These are phyloP conservation scores for Trichoderma harzianum DNA, from an alignment of 2,329 filamentous ascomycete genomes.

Conservation along the genomic window DNA sequence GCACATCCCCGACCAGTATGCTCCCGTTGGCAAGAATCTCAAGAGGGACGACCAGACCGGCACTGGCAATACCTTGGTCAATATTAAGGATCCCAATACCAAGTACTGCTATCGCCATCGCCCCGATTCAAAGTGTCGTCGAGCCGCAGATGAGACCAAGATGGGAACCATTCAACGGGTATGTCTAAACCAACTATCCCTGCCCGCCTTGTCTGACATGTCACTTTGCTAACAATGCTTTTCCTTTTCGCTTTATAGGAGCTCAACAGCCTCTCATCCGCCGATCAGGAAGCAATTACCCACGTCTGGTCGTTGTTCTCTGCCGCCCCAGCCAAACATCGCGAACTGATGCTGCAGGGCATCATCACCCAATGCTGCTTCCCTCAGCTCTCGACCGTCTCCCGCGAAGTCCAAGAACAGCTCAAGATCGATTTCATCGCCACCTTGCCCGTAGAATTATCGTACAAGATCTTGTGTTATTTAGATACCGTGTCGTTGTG, in stretches of 20 bases:
- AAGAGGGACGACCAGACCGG: slow-evolving; percentile 27
- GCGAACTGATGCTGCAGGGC: slow-evolving; percentile 93
- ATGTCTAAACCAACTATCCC: slow-evolving; percentile 34
- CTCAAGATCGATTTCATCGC: slow-evolving; percentile 96
- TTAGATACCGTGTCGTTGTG: slow-evolving; percentile 93
- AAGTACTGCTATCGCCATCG: slow-evolving; percentile 95
- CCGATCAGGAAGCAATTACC: slow-evolving; percentile 91
- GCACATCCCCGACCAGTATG: slow-evolving; percentile 87
- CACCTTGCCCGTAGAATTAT: slow-evolving; percentile 83
- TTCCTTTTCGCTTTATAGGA: slow-evolving; percentile 49
- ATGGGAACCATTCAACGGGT: slow-evolving; percentile 94
- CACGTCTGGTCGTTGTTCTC: slow-evolving; percentile 99
- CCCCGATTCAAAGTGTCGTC: slow-evolving; percentile 88
- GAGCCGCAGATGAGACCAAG: slow-evolving; percentile 88
- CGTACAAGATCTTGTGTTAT: slow-evolving; percentile 88
- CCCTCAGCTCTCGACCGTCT: slow-evolving; percentile 90
- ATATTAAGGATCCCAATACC: slow-evolving; percentile 64
- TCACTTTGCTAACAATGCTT: slow-evolving; percentile 8
- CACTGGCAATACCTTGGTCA: slow-evolving; percentile 25
- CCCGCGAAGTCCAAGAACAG: slow-evolving; percentile 84
- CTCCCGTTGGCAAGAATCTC: slow-evolving; percentile 64
- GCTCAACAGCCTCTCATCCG: slow-evolving; percentile 74
- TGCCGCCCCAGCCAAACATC: slow-evolving; percentile 87
- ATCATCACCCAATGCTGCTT: slow-evolving; percentile 97
- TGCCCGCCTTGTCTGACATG: neutral